phyloP scores from a whole-genome alignment of 2,329 filamentous ascomycete genomes.

The Podosphaera aphanis region DNA sequence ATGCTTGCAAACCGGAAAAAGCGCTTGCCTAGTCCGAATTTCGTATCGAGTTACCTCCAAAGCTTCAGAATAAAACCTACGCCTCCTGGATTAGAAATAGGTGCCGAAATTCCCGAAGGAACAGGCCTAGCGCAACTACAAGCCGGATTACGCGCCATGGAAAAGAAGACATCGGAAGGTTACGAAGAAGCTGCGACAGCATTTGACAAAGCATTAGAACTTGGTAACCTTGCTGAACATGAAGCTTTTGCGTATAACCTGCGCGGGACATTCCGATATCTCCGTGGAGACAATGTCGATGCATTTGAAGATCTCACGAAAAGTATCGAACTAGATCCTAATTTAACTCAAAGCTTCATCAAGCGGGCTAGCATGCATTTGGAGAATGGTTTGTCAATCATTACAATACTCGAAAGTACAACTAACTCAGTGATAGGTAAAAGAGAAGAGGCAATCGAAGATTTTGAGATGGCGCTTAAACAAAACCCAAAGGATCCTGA shows the following conservation, averaged over 20 bases:
- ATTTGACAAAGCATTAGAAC: conserved; percentile 71
- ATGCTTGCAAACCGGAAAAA: conserved; percentile 60
- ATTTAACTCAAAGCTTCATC: conserved; percentile 88
- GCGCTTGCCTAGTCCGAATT: conserved; percentile 83
- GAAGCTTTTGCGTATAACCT: conserved; percentile 91
- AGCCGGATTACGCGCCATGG: conserved; percentile 57
- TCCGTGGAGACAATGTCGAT: conserved; percentile 65
- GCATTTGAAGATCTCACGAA: conserved; percentile 73
- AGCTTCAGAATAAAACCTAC: conserved; percentile 75
- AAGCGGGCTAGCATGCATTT: conserved; percentile 97
- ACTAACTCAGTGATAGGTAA: conserved; percentile 32
- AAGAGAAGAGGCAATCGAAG: conserved; percentile 62
- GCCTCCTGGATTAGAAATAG: conserved; percentile 62
- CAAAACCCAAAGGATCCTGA: conserved; percentile 81
- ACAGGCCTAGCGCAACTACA: conserved; percentile 71
- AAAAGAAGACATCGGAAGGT: conserved; percentile 68
- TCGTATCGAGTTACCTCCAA: conserved; percentile 95
- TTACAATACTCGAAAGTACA: neutral
- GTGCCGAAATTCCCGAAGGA: conserved; percentile 50
- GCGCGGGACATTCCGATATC: conserved; percentile 84
- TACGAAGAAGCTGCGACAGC: conserved; percentile 72
- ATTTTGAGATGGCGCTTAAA: conserved; percentile 66
- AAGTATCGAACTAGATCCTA: conserved; percentile 73
- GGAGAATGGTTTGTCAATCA: conserved; percentile 45
- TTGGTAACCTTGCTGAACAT: conserved; percentile 55